Conservation (phyloP, 768 basidiomycete species). For the Sarcodon sp. region DNA sequence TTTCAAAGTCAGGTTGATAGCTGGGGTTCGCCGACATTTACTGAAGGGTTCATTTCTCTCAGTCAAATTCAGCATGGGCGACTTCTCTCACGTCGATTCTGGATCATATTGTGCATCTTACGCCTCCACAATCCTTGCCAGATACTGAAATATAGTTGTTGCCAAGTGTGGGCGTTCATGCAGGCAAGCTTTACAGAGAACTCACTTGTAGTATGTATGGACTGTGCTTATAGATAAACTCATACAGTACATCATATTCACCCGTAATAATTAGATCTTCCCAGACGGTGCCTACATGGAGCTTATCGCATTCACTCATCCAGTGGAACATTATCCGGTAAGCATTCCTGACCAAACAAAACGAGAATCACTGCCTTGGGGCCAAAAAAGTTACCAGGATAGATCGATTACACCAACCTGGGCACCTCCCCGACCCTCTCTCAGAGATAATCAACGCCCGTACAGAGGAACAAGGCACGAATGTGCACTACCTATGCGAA, state of each 20-base stretch:
- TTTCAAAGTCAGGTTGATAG: too few relatives aligned
- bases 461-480: conserved; percentile 22
- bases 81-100: conserved; percentile 28
- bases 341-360: conserved; percentile 28
- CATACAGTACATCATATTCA: background rate
- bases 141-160: background rate
- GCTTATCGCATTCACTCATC: conserved; percentile 52
- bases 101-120: conserved; percentile 67
- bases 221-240: too few relatives aligned
- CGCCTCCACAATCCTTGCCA: conserved; percentile 44
- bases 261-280: conserved; percentile 25
- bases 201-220: conserved; percentile 39
- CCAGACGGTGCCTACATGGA: conserved; percentile 54
- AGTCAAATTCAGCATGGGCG: too few relatives aligned
- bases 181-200: conserved; percentile 54
- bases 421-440: conserved; percentile 37
- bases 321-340: conserved; percentile 38
- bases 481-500: conserved; percentile 30
- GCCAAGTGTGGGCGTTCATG: conserved; percentile 53
- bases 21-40: too few relatives aligned
- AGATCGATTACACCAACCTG: conserved; percentile 57
- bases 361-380: conserved; percentile 42
- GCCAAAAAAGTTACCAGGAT: conserved; percentile 38
- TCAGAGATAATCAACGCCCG: conserved; percentile 42
- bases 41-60: too few relatives aligned